Conservation (phyloP, 306 rosid species). For the Canavalia gladiata region DNA sequence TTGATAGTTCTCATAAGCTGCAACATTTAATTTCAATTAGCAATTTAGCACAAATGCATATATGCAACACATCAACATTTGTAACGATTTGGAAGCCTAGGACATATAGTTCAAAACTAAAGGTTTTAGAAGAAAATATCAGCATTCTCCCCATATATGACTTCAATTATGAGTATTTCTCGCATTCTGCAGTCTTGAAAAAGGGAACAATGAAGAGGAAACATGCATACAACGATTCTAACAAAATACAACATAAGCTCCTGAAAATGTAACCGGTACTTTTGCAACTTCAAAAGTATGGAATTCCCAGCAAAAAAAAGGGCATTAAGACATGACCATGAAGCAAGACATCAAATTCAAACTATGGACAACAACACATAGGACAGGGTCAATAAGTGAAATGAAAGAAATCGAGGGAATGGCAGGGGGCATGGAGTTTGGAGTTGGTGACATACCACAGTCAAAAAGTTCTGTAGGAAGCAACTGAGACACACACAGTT, state of each 20-base stretch:
- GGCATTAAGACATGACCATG: constrained; percentile 8
- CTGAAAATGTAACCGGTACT: not conserved
- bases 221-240: not conserved
- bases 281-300: constrained; percentile 16
- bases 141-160: not conserved
- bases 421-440: not conserved
- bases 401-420: not conserved
- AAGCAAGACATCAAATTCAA: constrained; percentile 21
- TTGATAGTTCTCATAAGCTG: not conserved
- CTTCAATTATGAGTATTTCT: constrained; percentile 9
- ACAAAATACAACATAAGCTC: constrained; percentile 13
- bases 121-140: not conserved
- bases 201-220: not conserved
- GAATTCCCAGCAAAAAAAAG: not conserved
- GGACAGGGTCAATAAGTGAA: constrained; percentile 23
- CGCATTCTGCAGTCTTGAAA: not conserved
- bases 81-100: not conserved
- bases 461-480: constrained; percentile 68
- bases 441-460: constrained; percentile 64
- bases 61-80: constrained; percentile 5
- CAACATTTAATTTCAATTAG: constrained; percentile 1
- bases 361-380: constrained; percentile 16
- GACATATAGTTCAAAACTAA: not conserved
- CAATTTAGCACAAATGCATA: not conserved
- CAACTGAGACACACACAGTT: constrained; percentile 78